Base-by-base conservation (phyloP, 1,284 basidiomycete species). In the Phylloporus gajari region DNA sequence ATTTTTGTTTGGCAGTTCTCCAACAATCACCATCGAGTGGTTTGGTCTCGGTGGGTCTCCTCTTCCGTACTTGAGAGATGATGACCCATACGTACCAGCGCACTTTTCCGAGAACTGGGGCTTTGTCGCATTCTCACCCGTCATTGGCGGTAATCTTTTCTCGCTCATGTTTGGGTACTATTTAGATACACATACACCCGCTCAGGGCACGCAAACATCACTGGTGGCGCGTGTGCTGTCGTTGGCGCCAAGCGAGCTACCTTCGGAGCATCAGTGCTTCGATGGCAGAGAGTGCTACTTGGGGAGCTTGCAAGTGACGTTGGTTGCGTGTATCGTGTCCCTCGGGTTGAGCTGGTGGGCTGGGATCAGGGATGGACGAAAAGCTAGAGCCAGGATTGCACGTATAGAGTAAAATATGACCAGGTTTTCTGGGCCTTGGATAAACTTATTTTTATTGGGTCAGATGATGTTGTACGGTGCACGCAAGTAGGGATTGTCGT, bases 61-160 rank as follows among this genome's bases (percentile, higher is more conserved):
- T 19, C 68, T 63, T 40, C 9, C 27, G 67, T 12, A 6, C 21
- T 2, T 23, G n/a, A 35, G 0, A 35, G 21, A 44, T n/a, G 0
- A 53, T 63, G 23, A 30, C 42, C 48, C 12, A 64, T 32, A 15
- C 63, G 53, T 38, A 21, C 46, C 70, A 92, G 91, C 84, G 23
- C 92, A 93, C 77, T 91, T 95, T 77, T 91, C 91, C 5, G 92
- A 96, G 83, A 97, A 97, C 81, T 97, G 92, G 92, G 96, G 96
- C 25, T 94, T 90, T 79, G 87, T 94, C 40, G 90, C 90, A 12
- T 83, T 96, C 27, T 89, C 93, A 0, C 95, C 96, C 3, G 88
- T 96, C 70, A 65, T 96, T 4, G 94, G 93, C 12, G 94, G 94
- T 0, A 97, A 97, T 83, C 67, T 95, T 2, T 95, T 97, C 83